A percentile compares a stretch with the other conserved stretches of the same genome.
Evolutionary conservation across 148 eudicot genomes (phyloP).

Genomic region (Persicaria tinctoria): DNA sequence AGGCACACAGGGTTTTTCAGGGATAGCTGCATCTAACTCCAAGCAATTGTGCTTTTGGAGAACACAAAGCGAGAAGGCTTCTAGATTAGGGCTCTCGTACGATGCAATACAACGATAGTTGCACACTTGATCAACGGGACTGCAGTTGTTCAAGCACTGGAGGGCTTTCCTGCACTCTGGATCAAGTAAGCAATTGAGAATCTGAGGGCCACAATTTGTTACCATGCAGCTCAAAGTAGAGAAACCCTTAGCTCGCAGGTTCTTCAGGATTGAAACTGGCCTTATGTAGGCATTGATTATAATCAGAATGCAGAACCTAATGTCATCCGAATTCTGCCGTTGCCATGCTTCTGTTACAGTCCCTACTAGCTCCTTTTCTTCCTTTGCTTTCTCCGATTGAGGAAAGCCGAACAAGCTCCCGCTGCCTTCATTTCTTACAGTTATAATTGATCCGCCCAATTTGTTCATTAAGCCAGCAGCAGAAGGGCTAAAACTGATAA

Average conservation of each 20-base stretch:
- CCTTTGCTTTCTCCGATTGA: constrained; percentile 26
- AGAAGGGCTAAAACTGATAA: constrained; percentile 77
- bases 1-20: constrained; percentile 60
- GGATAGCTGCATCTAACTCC: constrained; percentile 69
- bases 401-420: constrained; percentile 34
- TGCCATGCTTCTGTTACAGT: constrained; percentile 78
- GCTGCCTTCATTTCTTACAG: constrained; percentile 22
- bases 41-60: constrained; percentile 86
- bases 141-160: constrained; percentile 88
- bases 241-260: constrained; percentile 84
- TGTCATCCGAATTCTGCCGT: constrained; percentile 84
- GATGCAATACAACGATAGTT: constrained; percentile 89
- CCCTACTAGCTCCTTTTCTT: constrained; percentile 34
- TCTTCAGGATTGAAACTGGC: constrained; percentile 62
- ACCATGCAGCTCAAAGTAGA: constrained; percentile 83
- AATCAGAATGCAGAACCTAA: constrained; percentile 75
- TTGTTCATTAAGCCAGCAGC: constrained; percentile 48
- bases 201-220: constrained; percentile 79
- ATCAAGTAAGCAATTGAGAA: constrained; percentile 82
- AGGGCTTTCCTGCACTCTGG: constrained; percentile 86
- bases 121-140: constrained; percentile 98
- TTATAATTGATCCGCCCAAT: constrained; percentile 50
- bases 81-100: constrained; percentile 68
- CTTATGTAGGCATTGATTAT: constrained; percentile 76
- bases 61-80: constrained; percentile 93